Conservation (phyloP, 768 basidiomycete genomes). For the Phaeotremella fagi region DNA sequence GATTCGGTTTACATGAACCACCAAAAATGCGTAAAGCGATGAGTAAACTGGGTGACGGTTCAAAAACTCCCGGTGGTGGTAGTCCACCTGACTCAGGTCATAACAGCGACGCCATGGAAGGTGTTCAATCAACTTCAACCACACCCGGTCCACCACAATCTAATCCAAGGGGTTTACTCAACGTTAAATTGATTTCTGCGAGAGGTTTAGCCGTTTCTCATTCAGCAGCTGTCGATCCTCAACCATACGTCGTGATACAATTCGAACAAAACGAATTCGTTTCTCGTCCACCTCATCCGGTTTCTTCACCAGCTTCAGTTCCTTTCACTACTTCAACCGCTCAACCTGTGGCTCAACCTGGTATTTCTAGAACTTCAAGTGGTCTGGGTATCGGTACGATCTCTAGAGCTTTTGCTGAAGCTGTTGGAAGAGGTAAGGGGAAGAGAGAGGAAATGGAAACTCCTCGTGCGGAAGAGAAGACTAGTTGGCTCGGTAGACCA, state of each 20-base stretch:
- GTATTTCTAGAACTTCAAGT: constrained; percentile 29
- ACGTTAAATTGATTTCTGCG: constrained; percentile 92
- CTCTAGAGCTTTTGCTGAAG: constrained; percentile 46
- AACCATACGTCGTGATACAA: constrained; percentile 83
- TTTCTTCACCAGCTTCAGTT: constrained; percentile 26
- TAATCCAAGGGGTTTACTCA: constrained; percentile 61
- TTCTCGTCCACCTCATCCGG: constrained; percentile 54
- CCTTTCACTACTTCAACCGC: constrained; percentile 40
- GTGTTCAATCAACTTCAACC: not conserved
- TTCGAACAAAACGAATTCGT: constrained; percentile 99
- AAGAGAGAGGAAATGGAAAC: constrained; percentile 24
- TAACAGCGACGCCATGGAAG: not conserved
- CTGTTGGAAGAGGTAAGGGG: constrained; percentile 39
- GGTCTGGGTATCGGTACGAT: constrained; percentile 46
- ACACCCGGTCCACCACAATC: not conserved
- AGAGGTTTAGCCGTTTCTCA: constrained; percentile 70
- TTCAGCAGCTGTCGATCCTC: constrained; percentile 51
- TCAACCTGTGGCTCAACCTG: constrained; percentile 34
- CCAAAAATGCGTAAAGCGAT: constrained; percentile 48
- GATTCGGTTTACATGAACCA: constrained; percentile 46
- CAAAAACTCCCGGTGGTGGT: not conserved
- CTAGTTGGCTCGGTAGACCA: constrained; percentile 37
- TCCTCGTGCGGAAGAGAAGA: constrained; percentile 30
- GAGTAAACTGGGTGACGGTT: constrained; percentile 28
- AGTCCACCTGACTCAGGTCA: not conserved